A percentile compares a stretch with the other conserved stretches of the same genome.
Evolutionary conservation across 2,329 filamentous ascomycete species (phyloP).

Genomic region (Neopestalotiopsis sp.): DNA sequence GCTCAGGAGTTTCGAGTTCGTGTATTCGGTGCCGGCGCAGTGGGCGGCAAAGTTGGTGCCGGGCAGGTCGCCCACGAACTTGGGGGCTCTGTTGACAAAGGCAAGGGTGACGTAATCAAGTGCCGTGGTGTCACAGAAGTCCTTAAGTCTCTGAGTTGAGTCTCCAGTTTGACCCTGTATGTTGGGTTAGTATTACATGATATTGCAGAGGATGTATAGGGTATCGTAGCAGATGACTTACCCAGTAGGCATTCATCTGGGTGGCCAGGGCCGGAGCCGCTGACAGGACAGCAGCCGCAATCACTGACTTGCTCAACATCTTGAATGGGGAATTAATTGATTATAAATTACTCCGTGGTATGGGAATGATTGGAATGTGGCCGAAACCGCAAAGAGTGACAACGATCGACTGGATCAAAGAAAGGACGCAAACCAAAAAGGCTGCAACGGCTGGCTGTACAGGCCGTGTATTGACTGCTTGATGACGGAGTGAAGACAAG

Average conservation of each 20-base stretch:
- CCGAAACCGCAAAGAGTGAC: constrained; percentile 31
- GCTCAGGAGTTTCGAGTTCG: constrained; percentile 29
- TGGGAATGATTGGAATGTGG: constrained; percentile 28
- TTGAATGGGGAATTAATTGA: constrained; percentile 20
- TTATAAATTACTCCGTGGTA: constrained; percentile 19
- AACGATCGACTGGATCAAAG: constrained; percentile 27
- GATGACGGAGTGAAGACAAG: constrained; percentile 17
- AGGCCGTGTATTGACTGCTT: constrained; percentile 30
- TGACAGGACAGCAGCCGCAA: constrained; percentile 27
- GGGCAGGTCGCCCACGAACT: constrained; percentile 34
- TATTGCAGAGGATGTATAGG: background rate
- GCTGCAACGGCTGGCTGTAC: constrained; percentile 30
- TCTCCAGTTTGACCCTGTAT: constrained; percentile 26
- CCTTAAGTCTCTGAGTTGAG: constrained; percentile 25
- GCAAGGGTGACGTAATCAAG: constrained; percentile 46
- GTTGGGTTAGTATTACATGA: background rate
- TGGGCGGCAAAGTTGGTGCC: constrained; percentile 45
- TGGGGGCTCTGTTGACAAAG: constrained; percentile 45
- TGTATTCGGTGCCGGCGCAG: constrained; percentile 39
- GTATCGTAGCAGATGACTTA: constrained; percentile 16
- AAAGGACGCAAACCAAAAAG: constrained; percentile 34
- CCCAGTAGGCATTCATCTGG: constrained; percentile 33
- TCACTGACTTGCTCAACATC: constrained; percentile 28
- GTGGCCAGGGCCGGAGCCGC: constrained; percentile 25
- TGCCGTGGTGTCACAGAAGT: constrained; percentile 37